These are phyloP conservation scores for Mycosarcoma maydis DNA, from an alignment of 1,284 basidiomycete species.

Conservation along the genomic window DNA sequence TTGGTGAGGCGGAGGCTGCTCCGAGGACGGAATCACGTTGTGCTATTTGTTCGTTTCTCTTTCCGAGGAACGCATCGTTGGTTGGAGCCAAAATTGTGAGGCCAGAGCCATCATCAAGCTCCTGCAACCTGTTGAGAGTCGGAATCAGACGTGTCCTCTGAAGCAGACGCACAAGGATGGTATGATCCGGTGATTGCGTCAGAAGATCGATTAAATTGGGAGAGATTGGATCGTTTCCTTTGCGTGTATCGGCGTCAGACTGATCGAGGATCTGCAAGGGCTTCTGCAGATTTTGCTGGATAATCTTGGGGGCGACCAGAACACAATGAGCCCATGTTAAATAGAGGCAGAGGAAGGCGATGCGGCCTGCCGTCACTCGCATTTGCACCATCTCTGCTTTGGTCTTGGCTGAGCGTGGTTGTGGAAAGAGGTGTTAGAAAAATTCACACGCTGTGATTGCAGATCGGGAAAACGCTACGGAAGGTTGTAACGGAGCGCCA, in stretches of 20 bases:
- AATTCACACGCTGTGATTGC: not conserved
- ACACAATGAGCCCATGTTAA: conserved; percentile 1
- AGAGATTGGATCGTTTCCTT: conserved; percentile 22
- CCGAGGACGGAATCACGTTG: conserved; percentile 2
- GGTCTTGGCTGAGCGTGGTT: not conserved
- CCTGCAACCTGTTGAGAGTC: conserved; percentile 80
- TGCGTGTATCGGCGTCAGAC: conserved; percentile 5
- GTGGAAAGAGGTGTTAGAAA: not conserved
- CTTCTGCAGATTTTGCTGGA: conserved; percentile 5
- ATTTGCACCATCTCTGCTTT: conserved; percentile 8
- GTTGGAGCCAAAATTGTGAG: conserved; percentile 93
- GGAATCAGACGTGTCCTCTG: conserved; percentile 89
- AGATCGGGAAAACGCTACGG: conserved; percentile 1
- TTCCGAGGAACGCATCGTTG: conserved; percentile 70
- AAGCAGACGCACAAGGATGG: conserved; percentile 80
- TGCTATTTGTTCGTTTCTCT: conserved; percentile 29
- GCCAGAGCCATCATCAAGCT: conserved; percentile 69
- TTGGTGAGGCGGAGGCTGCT: not conserved
- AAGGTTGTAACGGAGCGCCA: not conserved
- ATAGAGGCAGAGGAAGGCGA: conserved; percentile 7
- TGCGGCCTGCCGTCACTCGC: not conserved
- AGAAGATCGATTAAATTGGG: conserved; percentile 82
- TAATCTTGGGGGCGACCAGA: not conserved
- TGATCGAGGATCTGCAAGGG: conserved; percentile 16
- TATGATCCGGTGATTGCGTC: conserved; percentile 79